Conservation (phyloP, 2,329 filamentous ascomycete genomes). For the Thelonectria olida region DNA sequence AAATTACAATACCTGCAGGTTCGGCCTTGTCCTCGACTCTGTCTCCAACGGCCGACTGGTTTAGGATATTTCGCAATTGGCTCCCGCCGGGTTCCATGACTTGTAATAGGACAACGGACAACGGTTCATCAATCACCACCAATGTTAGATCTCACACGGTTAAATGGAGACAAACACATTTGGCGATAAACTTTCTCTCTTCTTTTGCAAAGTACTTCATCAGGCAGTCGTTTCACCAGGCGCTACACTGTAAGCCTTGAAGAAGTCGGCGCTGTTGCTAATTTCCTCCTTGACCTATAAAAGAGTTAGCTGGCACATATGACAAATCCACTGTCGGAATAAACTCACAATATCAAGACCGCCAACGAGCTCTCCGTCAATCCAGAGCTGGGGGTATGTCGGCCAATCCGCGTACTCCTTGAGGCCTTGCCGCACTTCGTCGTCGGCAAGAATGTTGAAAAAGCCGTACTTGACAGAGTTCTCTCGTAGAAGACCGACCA, state of each 20-base stretch:
- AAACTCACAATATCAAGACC: conserved; percentile 91
- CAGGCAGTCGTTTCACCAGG: conserved; percentile 51
- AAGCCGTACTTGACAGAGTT: conserved; percentile 96
- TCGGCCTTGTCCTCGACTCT: conserved; percentile 9
- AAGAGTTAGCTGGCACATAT: conserved; percentile 30
- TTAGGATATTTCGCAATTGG: background rate
- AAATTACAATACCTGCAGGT: background rate
- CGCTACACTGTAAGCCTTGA: conserved; percentile 74
- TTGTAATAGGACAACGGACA: background rate
- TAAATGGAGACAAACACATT: conserved; percentile 1
- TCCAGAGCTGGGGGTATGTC: conserved; percentile 95
- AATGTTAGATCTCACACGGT: conserved; percentile 13
- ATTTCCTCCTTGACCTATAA: conserved; percentile 91
- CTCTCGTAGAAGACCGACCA: conserved; percentile 87
- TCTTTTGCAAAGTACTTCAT: conserved; percentile 21
- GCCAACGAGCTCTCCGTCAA: conserved; percentile 88
- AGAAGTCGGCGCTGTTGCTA: conserved; percentile 82
- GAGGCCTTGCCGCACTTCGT: conserved; percentile 93
- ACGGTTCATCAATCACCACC: background rate
- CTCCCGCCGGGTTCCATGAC: background rate
- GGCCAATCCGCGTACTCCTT: conserved; percentile 99
- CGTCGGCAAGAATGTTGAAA: conserved; percentile 98
- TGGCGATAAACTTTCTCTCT: conserved; percentile 4
- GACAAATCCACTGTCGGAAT: background rate
- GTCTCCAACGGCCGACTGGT: background rate